Conservation (phyloP, 1,139 yeast genomes). For the Candida labiduridarum region DNA sequence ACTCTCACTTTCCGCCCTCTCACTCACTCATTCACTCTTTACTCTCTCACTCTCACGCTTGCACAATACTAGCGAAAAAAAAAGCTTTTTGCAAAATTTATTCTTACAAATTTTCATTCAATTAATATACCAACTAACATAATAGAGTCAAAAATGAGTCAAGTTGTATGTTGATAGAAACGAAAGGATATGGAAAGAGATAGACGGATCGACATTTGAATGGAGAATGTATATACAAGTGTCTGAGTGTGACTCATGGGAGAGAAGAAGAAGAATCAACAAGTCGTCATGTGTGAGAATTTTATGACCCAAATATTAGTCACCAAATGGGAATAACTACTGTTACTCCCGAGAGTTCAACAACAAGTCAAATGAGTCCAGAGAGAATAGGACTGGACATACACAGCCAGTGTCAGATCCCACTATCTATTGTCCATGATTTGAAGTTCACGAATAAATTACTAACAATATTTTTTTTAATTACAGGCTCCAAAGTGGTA, state of each 20-base stretch:
- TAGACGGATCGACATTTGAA: not conserved
- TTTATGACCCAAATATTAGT: no score
- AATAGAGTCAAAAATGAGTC: constrained; percentile 32
- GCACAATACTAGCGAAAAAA: constrained; percentile 14
- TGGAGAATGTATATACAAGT: not conserved
- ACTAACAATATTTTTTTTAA: constrained; percentile 32
- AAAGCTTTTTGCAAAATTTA: constrained; percentile 19
- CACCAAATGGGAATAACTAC: no score
- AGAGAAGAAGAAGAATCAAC: not conserved
- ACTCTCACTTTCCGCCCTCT: constrained; percentile 7
- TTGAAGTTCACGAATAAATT: constrained; percentile 13
- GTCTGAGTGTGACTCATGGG: not conserved
- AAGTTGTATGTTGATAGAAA: constrained; percentile 28
- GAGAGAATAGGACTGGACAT: not conserved
- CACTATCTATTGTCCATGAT: not conserved
- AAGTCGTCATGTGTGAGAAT: no score
- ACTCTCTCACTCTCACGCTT: not conserved
- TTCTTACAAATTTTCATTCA: constrained; percentile 14
- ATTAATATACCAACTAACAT: constrained; percentile 10
- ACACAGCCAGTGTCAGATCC: not conserved
- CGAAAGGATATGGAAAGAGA: constrained; percentile 1
- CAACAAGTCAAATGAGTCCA: no score
- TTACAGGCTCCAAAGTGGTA: constrained; percentile 89
- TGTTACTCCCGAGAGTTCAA: no score
- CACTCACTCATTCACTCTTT: not conserved